Conservation (phyloP, 805 yeast species). For the Lipomyces starkeyi region DNA sequence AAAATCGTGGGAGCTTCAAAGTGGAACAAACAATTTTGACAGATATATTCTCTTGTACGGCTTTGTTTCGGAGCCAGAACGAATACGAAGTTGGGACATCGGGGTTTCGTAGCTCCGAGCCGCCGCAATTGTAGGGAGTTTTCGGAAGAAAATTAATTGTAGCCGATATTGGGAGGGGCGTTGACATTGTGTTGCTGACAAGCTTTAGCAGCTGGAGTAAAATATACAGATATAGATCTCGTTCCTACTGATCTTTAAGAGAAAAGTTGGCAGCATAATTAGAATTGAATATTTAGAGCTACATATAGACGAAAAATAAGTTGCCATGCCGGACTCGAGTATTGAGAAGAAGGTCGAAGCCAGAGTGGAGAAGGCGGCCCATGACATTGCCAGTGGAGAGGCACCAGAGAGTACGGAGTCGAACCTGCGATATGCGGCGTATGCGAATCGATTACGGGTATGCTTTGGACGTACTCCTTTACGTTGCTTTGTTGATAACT, state of each 20-base stretch:
- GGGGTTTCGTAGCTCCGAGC: too few relatives aligned
- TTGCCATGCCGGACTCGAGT: neutral
- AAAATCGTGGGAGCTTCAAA: too few relatives aligned
- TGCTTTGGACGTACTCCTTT: conserved; percentile 17
- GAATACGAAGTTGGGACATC: too few relatives aligned
- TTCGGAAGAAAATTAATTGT: too few relatives aligned
- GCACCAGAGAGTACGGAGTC: conserved; percentile 55
- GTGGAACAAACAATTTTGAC: too few relatives aligned
- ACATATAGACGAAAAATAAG: neutral
- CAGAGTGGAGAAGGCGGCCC: conserved; percentile 29
- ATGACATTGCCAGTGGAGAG: conserved; percentile 39
- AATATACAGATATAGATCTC: neutral
- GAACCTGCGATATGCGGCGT: conserved; percentile 76
- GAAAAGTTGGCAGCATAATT: neutral
- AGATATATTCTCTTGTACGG: too few relatives aligned
- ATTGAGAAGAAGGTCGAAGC: conserved; percentile 27
- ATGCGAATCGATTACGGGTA: conserved; percentile 70
- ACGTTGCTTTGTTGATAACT: neutral
- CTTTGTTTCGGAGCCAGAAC: too few relatives aligned
- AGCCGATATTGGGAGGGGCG: too few relatives aligned
- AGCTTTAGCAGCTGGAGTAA: neutral
- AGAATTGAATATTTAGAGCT: neutral
- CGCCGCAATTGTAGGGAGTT: too few relatives aligned
- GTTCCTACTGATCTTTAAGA: neutral
- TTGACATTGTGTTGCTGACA: too few relatives aligned